Base-by-base conservation (phyloP, 805 yeast genomes). In the Nematodospora valgi region DNA sequence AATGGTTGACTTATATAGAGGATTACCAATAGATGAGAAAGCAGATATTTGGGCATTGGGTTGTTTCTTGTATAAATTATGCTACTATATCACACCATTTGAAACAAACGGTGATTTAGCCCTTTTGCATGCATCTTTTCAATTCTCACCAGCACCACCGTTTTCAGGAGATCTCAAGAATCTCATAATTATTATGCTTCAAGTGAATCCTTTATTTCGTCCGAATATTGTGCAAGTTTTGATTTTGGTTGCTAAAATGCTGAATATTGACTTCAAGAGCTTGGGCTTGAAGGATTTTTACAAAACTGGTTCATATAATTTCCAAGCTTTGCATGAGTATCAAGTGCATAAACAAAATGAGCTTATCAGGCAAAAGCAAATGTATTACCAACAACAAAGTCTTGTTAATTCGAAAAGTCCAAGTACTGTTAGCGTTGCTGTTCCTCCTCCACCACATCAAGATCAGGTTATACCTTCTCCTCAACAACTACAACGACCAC, bases 41-140 rank as follows among this genome's bases (percentile, higher is more conserved):
- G 73, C 91, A 6, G 98, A 91, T 61, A 85, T 91, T 31, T 91
- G 98, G 98, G 98, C 98, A 0, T 64, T 91, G 31, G 98, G 98
- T 8, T 82, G 93, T 21, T 86, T 93, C 43, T 68, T 93, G 33
- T 91, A 86, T 68, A 91, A 91, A 55, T 67, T 91, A 42, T 82
- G 96, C 60, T 91, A 84, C 62, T 91, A 86, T 59, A 89, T 84
- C 1, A 91, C 98, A 1, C 98, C 98, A 2, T 91, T 93, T 58
- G 98, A 91, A 59, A 80, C 83, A 27, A 86, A 87, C 25, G 82
- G 81, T 8, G 95, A 86, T 45, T 70, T 86, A 48, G 95, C 95
- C 4, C 86, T 91, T 27, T 63, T 89, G 37, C 91, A 85, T 61
- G 86, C 95, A 5, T 76, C 81, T 27, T 89, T 80, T 59, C 81